Percentiles rank a stretch among this genome's conserved stretches.
Conservation (phyloP, 768 basidiomycete species). For the Russula virescens region DNA sequence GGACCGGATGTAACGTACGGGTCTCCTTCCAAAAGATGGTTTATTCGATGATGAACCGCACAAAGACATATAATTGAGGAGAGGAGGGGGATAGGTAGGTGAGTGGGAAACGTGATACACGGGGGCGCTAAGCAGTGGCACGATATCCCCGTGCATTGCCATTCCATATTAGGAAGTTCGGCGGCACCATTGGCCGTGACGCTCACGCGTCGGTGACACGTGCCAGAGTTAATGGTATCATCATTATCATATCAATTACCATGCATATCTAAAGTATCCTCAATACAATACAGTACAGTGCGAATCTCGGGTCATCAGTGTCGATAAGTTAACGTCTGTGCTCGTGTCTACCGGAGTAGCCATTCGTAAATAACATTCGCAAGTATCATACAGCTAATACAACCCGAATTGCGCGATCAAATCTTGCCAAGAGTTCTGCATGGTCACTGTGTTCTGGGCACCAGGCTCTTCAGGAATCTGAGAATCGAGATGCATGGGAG, state of each 20-base stretch:
- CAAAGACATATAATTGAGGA: conserved; percentile 8
- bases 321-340: background rate
- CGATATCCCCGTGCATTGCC: background rate
- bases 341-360: background rate
- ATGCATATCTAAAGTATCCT: too few relatives aligned
- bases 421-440: conserved; percentile 26
- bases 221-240: too few relatives aligned
- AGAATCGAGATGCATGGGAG: conserved; percentile 15
- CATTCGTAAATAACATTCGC: too few relatives aligned
- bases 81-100: background rate
- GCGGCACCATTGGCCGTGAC: background rate
- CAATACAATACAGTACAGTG: background rate
- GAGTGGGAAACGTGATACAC: conserved; percentile 6
- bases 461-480: conserved; percentile 12
- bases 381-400: conserved; percentile 6
- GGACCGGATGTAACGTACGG: background rate
- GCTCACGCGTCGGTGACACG: background rate
- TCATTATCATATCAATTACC: too few relatives aligned
- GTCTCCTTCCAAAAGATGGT: conserved; percentile 15
- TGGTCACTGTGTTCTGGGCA: conserved; percentile 30
- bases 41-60: conserved; percentile 16
- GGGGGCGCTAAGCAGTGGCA: background rate
- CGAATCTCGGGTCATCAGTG: background rate
- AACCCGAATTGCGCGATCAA: conserved; percentile 32
- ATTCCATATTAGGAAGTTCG: conserved; percentile 4